Evolutionary conservation across 192 early-diverging fungal species (phyloP), one percentile per base, ranked within the genome.

Genomic region (Mortierella alpina): DNA sequence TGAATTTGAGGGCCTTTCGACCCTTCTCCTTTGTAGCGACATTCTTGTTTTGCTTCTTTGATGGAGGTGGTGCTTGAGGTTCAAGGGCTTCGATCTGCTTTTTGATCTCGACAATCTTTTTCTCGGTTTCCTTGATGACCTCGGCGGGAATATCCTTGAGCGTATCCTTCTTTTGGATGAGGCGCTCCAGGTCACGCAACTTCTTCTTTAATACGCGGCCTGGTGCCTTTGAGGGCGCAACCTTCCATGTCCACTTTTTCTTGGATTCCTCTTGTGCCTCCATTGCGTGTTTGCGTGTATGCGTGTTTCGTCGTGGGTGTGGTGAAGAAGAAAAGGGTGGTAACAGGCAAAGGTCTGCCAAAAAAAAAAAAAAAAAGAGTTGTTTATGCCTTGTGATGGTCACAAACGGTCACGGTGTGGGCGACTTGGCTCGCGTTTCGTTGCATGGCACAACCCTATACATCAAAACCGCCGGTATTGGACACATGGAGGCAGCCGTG

Each of bases 141-240:
- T 80, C 65, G 14, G 49, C 46, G 1, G 77, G 77, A 6, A 80
- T 14, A 62, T 80, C 77, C 42, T 72, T 80, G n/a, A 64, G 22
- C 2, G 45, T 67, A 20, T 72, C 66, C 66, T 80, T 72, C 54
- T 80, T 80, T 41, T 72, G 44, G 46, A 80, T 47, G 15, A 80
- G 70, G 18, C 77, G 69, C 41, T 72, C 70, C 65, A 80, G 42
- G 52, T 80, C 70, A 18, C 77, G 70, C 6, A 72, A 59, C 31
- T 80, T 72, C 57, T 68, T 67, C 55, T 72, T 80, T 14, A 80
- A 44, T 5, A 80, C 51, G 48, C 77, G 77, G 6, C 69, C 52
- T 0, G 77, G 77, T 20, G 77, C 77, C 60, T 80, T 80, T 4
- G 77, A 80, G 7, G 77, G 77, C 0, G 59, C 69, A 2, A 56